phyloP scores from a whole-genome alignment of 2,329 filamentous ascomycete species.

The Chaetothyriales sp. region DNA sequence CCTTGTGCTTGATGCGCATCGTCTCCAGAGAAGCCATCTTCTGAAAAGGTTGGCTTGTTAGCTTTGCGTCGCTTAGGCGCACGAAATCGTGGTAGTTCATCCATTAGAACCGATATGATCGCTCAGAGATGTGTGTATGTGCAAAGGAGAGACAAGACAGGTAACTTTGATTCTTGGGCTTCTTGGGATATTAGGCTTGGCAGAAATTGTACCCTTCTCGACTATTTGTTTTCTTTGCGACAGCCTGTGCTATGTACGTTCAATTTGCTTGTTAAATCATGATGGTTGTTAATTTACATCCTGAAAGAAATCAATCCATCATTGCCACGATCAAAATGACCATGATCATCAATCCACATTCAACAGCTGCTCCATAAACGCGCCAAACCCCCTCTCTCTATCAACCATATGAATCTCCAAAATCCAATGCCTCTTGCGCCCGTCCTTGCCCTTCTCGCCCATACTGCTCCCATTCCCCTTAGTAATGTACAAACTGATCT shows the following conservation, averaged over 20 bases:
- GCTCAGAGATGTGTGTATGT: not conserved
- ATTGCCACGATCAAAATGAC: too few relatives aligned
- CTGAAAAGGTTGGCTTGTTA: conserved; percentile 1
- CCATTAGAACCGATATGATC: conserved; percentile 7
- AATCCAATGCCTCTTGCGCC: conserved; percentile 37
- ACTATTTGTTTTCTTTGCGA: too few relatives aligned
- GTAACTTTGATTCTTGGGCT: too few relatives aligned
- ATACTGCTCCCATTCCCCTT: conserved; percentile 33
- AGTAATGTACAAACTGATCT: conserved; percentile 33
- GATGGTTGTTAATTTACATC: not conserved
- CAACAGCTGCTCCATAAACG: conserved; percentile 32
- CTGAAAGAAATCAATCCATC: not conserved
- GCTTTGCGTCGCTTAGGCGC: conserved; percentile 15
- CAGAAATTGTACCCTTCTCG: too few relatives aligned
- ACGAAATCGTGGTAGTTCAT: conserved; percentile 13
- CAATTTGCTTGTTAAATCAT: too few relatives aligned
- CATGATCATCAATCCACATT: conserved; percentile 33
- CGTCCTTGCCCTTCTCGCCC: conserved; percentile 27
- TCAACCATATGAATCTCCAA: conserved; percentile 37
- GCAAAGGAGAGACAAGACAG: too few relatives aligned
- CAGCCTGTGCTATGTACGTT: too few relatives aligned
- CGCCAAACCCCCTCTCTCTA: conserved; percentile 24
- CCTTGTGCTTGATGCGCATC: not conserved
- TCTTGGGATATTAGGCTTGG: too few relatives aligned
- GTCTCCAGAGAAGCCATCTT: not conserved